Percentiles rank a stretch among this genome's conserved stretches.
phyloP scores from a whole-genome alignment of 2,329 filamentous ascomycete species.

The Verticillium tricorpus region DNA sequence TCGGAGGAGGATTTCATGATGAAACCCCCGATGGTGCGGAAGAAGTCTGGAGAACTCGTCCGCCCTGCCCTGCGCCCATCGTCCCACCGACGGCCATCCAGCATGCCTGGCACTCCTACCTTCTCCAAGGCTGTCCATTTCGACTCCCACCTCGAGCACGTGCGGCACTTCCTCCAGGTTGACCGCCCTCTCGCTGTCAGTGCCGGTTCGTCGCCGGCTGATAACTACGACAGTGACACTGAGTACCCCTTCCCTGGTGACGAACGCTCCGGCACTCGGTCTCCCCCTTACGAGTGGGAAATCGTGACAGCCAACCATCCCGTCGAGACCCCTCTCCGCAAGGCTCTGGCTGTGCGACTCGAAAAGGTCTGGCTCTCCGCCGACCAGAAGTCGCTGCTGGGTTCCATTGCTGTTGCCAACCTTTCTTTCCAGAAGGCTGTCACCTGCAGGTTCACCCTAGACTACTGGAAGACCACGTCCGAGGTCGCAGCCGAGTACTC shows the following conservation, averaged over 20 bases:
- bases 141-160: slow-evolving; percentile 92
- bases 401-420: slow-evolving; percentile 81
- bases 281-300: slow-evolving; percentile 75
- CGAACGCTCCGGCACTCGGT: slow-evolving; percentile 33
- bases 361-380: slow-evolving; percentile 83
- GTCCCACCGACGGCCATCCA: slow-evolving; percentile 79
- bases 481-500: slow-evolving; percentile 88
- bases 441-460: slow-evolving; percentile 89
- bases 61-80: slow-evolving; percentile 81
- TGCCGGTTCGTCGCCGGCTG: slow-evolving; percentile 85
- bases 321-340: slow-evolving; percentile 56
- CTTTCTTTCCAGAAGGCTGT: slow-evolving; percentile 85
- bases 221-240: slow-evolving; percentile 77
- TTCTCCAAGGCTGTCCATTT: slow-evolving; percentile 98
- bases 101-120: slow-evolving; percentile 95
- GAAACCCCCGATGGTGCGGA: slow-evolving; percentile 91
- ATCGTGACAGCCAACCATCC: slow-evolving; percentile 68
- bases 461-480: slow-evolving; percentile 98
- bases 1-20: slow-evolving; percentile 52
- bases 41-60: slow-evolving; percentile 97
- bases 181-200: slow-evolving; percentile 95
- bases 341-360: slow-evolving; percentile 65
- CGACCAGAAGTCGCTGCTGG: slow-evolving; percentile 83
- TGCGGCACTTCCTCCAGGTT: slow-evolving; percentile 90
- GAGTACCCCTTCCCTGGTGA: slow-evolving; percentile 80